Evolutionary conservation across 768 basidiomycete species (phyloP), one percentile per base, ranked within the genome.

Genomic region (Trametes cingulata): DNA sequence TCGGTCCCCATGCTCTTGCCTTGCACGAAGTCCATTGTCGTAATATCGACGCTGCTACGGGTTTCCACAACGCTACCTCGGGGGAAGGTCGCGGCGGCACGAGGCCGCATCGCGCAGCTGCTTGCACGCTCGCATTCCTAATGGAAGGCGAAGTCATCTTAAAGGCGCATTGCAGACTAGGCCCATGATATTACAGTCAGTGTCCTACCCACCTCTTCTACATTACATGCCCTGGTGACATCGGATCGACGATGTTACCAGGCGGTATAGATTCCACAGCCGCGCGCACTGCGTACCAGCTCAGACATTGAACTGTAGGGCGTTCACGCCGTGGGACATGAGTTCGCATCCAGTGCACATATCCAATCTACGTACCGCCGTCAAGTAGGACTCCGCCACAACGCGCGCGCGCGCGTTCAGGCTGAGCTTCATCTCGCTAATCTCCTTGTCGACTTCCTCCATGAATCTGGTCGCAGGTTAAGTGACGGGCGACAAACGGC

Each of bases 381-480:
- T 85, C 68, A 98, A 79, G 75, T 98, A 98, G 13, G 93, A 94
- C 75, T 98, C 97, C 39, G 97, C 97, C 25, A 98, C 96, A 56
- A 91, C 98, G 73, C 97, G 91, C 0, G 96, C 95, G 56, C 97
- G 84, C 19, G 95, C 94, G 70, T 98, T 99, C 63, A 98, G 80
- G 68, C 90, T 93, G 14, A 99, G 85, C 73, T 98, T 98, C 93
- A 98, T 98, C 75, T 98, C 97, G 61, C 94, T 97, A 71, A 99
- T 98, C 76, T 99, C 97, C 75, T 92, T 95, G 76, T 99, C 97
- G 1, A 99, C 97, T 68, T 98, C 97, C 70, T 98, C 95, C 95
- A 98, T 98, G 73, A 98, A 95, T 71, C 92, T 95, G 64, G 14
- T 39, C 24, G 20, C 37, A 8, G 25, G 0, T 20, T 61, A 17